These are phyloP conservation scores for Saccharomycopsis hybrid DNA, from an alignment of 1,139 yeast genomes.

Conservation along the genomic window DNA sequence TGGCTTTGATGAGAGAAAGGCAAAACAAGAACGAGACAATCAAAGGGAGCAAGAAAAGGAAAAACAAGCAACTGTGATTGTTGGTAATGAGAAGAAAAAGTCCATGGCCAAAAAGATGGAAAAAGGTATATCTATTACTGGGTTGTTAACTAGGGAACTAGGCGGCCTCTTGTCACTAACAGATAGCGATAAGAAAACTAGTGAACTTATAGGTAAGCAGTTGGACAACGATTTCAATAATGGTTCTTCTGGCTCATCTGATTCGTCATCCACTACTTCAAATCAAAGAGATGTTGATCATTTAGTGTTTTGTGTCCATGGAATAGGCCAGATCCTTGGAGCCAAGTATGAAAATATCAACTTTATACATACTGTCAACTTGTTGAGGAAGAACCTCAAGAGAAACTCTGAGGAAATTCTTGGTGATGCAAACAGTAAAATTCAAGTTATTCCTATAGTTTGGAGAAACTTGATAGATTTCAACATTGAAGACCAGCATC, in stretches of 20 bases:
- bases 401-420: slow-evolving; percentile 22
- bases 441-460: slow-evolving; percentile 72
- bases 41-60: background rate
- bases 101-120: slow-evolving; percentile 25
- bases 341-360: slow-evolving; percentile 73
- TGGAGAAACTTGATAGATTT: slow-evolving; percentile 73
- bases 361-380: slow-evolving; percentile 79
- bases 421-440: slow-evolving; percentile 42
- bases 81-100: background rate
- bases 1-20: slow-evolving; percentile 6
- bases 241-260: background rate
- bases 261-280: background rate
- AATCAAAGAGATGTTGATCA: slow-evolving; percentile 48
- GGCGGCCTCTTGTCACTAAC: slow-evolving; percentile 29
- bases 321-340: slow-evolving; percentile 88
- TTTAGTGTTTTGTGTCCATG: slow-evolving; percentile 80
- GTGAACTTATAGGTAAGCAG: slow-evolving; percentile 28
- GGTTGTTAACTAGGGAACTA: background rate
- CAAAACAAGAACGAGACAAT: too few species aligned
- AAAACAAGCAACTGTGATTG: background rate
- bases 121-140: slow-evolving; percentile 7
- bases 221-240: background rate
- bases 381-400: slow-evolving; percentile 59
- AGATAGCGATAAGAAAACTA: slow-evolving; percentile 34
- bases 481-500: slow-evolving; percentile 2